Conservation (phyloP, 192 early-diverging fungal species). For the Funneliformis geosporum region DNA sequence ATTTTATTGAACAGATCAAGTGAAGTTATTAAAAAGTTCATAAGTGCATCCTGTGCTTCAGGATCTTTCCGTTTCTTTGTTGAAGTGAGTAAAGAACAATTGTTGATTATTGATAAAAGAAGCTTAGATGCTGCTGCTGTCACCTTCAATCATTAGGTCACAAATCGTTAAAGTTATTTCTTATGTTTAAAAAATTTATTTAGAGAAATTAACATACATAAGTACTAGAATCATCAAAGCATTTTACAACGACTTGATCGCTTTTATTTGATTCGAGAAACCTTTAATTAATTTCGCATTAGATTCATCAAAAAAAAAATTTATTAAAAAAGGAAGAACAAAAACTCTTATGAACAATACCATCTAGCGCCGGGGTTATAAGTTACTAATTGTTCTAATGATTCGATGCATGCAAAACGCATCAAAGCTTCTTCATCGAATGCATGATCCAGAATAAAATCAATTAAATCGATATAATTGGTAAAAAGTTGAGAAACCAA, state of each 20-base stretch:
- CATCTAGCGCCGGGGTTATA: constrained; percentile 45
- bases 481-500: constrained; percentile 34
- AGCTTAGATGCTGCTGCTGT: constrained; percentile 46
- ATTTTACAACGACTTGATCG: constrained; percentile 36
- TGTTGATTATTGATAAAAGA: constrained; percentile 44
- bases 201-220: constrained; percentile 39
- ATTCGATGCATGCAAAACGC: constrained; percentile 43
- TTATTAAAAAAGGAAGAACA: background rate
- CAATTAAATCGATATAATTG: constrained; percentile 33
- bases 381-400: constrained; percentile 35
- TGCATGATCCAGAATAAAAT: constrained; percentile 41
- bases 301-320: background rate
- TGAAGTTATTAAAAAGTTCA: constrained; percentile 39
- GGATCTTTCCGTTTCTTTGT: constrained; percentile 3
- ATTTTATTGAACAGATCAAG: constrained; percentile 44
- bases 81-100: constrained; percentile 30
- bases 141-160: constrained; percentile 33
- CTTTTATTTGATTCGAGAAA: constrained; percentile 39
- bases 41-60: constrained; percentile 33
- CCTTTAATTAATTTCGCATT: constrained; percentile 31
- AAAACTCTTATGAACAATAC: constrained; percentile 27
- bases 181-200: background rate
- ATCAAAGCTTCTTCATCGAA: constrained; percentile 39
- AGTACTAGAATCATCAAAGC: constrained; percentile 48
- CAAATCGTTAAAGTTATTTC: background rate